Conservation (phyloP, 1,139 yeast species). For the Diutina scorzettiae region DNA sequence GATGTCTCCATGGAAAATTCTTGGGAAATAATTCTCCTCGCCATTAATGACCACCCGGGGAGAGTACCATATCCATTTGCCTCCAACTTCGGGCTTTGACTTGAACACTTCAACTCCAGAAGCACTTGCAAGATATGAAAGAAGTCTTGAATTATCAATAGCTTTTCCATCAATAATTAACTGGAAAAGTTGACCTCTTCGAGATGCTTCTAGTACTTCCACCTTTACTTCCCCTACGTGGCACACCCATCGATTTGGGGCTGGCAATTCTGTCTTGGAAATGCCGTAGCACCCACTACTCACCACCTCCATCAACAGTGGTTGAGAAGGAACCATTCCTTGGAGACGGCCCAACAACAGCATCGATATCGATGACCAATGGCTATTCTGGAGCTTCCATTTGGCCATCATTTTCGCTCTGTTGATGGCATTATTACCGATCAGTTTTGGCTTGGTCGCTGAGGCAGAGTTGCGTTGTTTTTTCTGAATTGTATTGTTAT, state of each 20-base stretch:
- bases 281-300: neutral
- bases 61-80: neutral
- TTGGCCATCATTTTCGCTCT: neutral
- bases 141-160: neutral
- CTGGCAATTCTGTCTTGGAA: too few relatives aligned
- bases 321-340: neutral
- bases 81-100: too few relatives aligned
- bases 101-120: neutral
- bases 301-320: neutral
- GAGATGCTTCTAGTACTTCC: too few relatives aligned
- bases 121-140: neutral
- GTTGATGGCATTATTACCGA: neutral
- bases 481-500: slow-evolving; percentile 23
- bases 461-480: slow-evolving; percentile 13
- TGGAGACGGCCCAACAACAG: neutral
- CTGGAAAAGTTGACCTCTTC: too few relatives aligned
- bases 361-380: neutral
- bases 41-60: neutral
- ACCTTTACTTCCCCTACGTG: too few relatives aligned
- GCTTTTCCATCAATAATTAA: neutral
- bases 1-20: neutral
- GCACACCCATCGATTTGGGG: too few relatives aligned
- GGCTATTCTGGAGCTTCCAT: neutral
- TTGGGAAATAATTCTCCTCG: neutral
- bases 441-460: neutral